These are phyloP conservation scores for Cubamyces lactineus DNA, from an alignment of 768 basidiomycete species.

Conservation along the genomic window DNA sequence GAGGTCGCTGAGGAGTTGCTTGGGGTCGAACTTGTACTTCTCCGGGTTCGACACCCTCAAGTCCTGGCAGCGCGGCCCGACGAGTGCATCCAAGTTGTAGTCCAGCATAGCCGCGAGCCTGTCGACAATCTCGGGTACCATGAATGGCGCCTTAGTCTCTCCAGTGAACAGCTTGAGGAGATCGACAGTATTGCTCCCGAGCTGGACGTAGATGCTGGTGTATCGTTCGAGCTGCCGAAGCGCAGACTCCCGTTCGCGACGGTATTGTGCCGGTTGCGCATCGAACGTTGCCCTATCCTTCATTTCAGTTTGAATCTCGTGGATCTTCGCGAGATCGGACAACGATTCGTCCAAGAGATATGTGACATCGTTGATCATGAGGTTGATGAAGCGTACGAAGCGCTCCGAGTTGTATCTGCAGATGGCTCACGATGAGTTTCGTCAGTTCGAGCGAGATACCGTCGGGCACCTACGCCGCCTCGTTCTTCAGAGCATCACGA, in stretches of 20 bases:
- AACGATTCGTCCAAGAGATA: constrained; percentile 98
- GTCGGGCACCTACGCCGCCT: constrained; percentile 64
- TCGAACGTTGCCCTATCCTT: constrained; percentile 73
- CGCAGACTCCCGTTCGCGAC: constrained; percentile 80
- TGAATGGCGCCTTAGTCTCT: constrained; percentile 89
- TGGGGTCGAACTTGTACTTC: constrained; percentile 89
- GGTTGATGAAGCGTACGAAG: constrained; percentile 94
- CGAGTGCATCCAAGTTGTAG: constrained; percentile 88
- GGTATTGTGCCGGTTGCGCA: constrained; percentile 64
- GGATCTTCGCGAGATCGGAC: constrained; percentile 85
- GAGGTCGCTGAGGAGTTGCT: constrained; percentile 79
- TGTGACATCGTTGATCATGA: constrained; percentile 99
- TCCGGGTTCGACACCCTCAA: constrained; percentile 84
- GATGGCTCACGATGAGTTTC: background rate
- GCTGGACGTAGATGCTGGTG: constrained; percentile 83
- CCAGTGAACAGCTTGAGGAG: constrained; percentile 91
- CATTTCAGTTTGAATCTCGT: constrained; percentile 86
- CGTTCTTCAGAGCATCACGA: constrained; percentile 79
- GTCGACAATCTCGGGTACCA: constrained; percentile 96
- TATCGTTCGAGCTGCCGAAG: constrained; percentile 82
- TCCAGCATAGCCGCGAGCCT: constrained; percentile 95
- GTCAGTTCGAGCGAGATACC: background rate
- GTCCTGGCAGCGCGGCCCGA: constrained; percentile 86
- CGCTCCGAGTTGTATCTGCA: constrained; percentile 77
- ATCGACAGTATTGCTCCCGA: constrained; percentile 88